Evolutionary conservation across 2,329 filamentous ascomycete species (phyloP), one percentile per base, ranked within the genome.

Genomic region (Myrmaecium sp.): DNA sequence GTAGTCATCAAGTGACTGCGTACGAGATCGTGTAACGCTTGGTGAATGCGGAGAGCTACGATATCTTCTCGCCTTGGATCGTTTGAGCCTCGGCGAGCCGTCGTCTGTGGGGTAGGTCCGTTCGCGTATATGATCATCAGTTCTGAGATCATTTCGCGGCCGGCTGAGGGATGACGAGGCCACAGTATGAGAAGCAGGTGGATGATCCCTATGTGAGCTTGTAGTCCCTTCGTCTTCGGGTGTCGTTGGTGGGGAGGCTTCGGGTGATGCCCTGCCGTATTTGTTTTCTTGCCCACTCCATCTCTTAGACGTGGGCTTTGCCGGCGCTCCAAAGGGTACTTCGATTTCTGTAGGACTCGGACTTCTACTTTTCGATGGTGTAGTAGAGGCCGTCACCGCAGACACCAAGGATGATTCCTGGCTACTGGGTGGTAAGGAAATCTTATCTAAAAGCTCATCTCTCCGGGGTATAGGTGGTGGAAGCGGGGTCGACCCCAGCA

Each of bases 401-500:
- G 48, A 49, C 7, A 46, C 64, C 11, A 65, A 61, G 57, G 30
- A 49, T 14, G 69, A 64, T 8, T 57, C 65, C 33, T 72, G 67
- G 23, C 64, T 62, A 29, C 64, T 49, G n/a, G 41, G 36, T 4
- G 47, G 43, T 18, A 40, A 38, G 31, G 45, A 74, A 58, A n/a
- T n/a, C n/a, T n/a, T n/a, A n/a, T n/a, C n/a, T n/a, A n/a, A n/a
- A n/a, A n/a, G n/a, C n/a, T n/a, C n/a, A n/a, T n/a, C n/a, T n/a
- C n/a, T n/a, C n/a, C n/a, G n/a, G n/a, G n/a, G n/a, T n/a, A n/a
- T n/a, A 20, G 57, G 55, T 21, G 72, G 71, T 13, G 71, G 71
- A 17, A 73, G 55, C 15, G 74, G 74, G 17, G 59, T 58, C 16
- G 66, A 51, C n/a, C 71, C 70, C n/a, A 95, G 57, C 52, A 94